Conservation (phyloP, 805 yeast species). For the Starmerella sp. region DNA sequence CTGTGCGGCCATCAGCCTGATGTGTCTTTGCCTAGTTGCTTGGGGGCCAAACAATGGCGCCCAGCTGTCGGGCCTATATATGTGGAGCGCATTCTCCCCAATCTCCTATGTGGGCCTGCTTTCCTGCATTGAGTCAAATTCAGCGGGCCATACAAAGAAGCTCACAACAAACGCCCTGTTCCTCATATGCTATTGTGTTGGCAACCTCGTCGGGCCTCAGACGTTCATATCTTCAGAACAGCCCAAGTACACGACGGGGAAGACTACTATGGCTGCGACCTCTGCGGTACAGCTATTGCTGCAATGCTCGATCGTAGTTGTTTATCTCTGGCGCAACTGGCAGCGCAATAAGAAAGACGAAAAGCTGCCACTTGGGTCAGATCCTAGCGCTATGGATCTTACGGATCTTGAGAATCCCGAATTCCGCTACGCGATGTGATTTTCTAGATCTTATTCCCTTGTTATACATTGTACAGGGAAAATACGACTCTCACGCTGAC, state of each 20-base stretch:
- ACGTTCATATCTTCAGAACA: conserved; percentile 47
- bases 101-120: conserved; percentile 20
- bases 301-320: background rate
- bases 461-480: too few species aligned
- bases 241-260: conserved; percentile 52
- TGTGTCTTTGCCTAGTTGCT: conserved; percentile 17
- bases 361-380: background rate
- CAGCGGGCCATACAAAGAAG: conserved; percentile 50
- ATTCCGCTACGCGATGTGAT: conserved; percentile 36
- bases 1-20: conserved; percentile 7
- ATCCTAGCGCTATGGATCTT: conserved; percentile 29
- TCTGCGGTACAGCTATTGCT: conserved; percentile 19
- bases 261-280: conserved; percentile 45
- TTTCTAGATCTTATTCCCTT: background rate
- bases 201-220: conserved; percentile 50
- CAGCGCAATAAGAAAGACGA: conserved; percentile 12
- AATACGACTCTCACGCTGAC: too few species aligned
- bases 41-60: conserved; percentile 20
- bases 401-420: conserved; percentile 45
- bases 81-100: conserved; percentile 10
- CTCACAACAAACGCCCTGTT: conserved; percentile 36
- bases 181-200: conserved; percentile 42
- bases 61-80: conserved; percentile 17
- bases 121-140: conserved; percentile 33
- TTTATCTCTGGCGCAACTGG: conserved; percentile 6